Conservation (phyloP, 768 basidiomycete species). For the Suillus placidus region DNA sequence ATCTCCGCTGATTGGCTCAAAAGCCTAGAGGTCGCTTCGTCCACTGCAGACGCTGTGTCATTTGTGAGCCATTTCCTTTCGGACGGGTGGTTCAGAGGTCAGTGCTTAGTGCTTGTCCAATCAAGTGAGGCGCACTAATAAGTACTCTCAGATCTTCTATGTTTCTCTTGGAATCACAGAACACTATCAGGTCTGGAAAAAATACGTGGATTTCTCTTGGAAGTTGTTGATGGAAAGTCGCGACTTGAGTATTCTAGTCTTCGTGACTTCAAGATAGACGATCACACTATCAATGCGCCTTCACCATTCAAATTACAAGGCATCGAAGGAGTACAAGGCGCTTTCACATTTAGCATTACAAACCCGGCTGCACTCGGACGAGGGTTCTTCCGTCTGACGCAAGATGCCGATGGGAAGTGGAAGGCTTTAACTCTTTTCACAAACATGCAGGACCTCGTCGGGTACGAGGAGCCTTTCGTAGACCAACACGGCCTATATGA, state of each 20-base stretch:
- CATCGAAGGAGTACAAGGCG: not conserved
- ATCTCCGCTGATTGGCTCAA: not conserved
- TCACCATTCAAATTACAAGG: slow-evolving; percentile 4
- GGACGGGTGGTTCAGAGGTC: slow-evolving; percentile 7
- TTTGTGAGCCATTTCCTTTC: not conserved
- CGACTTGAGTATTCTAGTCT: not conserved
- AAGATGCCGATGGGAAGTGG: slow-evolving; percentile 47
- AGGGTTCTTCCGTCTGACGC: slow-evolving; percentile 57
- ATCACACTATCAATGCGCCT: not conserved
- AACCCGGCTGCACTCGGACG: slow-evolving; percentile 1
- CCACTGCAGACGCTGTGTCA: not conserved
- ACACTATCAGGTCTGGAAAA: not conserved
- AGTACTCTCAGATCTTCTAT: not conserved
- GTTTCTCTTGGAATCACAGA: slow-evolving; percentile 1
- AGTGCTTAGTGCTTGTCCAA: not conserved
- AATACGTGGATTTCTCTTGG: not conserved
- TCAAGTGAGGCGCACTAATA: not conserved
- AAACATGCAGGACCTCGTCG: slow-evolving; percentile 55
- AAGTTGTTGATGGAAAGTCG: not conserved
- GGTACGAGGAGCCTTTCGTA: slow-evolving; percentile 41
- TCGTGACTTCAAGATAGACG: slow-evolving; percentile 4
- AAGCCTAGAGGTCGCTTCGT: not conserved
- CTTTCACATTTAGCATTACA: slow-evolving; percentile 1
- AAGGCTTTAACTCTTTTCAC: slow-evolving; percentile 61
- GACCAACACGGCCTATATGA: not conserved